Conservation (phyloP, 2,329 filamentous ascomycete species). For the Talaromyces sp. region DNA sequence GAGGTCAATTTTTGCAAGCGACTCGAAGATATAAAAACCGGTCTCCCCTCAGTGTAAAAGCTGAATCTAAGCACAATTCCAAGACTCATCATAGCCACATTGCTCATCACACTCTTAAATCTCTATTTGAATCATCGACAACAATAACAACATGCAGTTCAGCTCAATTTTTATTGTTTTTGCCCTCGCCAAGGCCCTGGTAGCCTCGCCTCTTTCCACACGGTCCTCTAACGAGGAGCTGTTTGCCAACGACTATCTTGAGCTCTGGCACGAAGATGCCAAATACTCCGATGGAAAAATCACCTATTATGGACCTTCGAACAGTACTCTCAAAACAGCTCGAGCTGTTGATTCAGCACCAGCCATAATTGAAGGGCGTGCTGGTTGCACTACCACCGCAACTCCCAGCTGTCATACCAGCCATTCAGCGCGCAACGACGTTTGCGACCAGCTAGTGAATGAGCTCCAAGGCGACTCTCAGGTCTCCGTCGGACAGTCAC, state of each 20-base stretch:
- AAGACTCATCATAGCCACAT: background rate
- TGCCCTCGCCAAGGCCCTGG: background rate
- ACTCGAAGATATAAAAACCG: background rate
- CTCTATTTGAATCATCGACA: background rate
- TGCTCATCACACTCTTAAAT: background rate
- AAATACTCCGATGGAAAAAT: background rate
- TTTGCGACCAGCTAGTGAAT: background rate
- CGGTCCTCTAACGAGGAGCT: background rate
- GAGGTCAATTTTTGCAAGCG: background rate
- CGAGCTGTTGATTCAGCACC: background rate
- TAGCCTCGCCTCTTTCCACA: background rate
- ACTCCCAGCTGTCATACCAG: background rate
- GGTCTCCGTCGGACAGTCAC: background rate
- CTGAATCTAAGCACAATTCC: background rate
- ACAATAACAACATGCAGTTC: background rate
- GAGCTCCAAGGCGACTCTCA: slow-evolving; percentile 1
- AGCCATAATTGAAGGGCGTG: background rate
- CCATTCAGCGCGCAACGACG: background rate
- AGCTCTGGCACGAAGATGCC: slow-evolving; percentile 2
- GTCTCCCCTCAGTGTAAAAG: background rate
- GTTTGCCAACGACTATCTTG: background rate
- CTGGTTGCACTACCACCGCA: background rate
- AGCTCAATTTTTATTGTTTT: no score
- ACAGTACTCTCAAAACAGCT: background rate
- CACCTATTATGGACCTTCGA: background rate